phyloP scores from a whole-genome alignment of 2,329 filamentous ascomycete species.

The Chrysosphaeria jannelii region DNA sequence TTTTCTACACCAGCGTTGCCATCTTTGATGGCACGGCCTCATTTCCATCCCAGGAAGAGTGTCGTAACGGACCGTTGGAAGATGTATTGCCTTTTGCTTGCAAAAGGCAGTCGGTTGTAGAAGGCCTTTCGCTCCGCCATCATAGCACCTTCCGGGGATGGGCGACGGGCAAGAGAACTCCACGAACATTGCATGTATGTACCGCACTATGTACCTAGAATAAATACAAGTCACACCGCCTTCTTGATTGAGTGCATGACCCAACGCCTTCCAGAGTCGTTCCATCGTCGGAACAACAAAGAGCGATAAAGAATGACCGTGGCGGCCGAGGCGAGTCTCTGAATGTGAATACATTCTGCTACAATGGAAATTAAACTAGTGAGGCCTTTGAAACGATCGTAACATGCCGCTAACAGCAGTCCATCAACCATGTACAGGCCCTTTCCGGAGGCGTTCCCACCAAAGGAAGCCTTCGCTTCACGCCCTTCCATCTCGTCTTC shows the following conservation, averaged over 20 bases:
- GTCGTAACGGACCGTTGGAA: conserved; percentile 68
- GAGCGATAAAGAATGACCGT: no score
- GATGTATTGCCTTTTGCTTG: conserved; percentile 9
- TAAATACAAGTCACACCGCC: no score
- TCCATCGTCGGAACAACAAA: no score
- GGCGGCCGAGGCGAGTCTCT: no score
- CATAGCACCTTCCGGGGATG: conserved; percentile 8
- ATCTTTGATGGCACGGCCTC: conserved; percentile 44
- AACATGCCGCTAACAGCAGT: no score
- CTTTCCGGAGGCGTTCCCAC: conserved; percentile 26
- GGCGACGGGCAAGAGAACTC: conserved; percentile 14
- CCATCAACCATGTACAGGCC: conserved; percentile 27
- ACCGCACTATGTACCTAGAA: no score
- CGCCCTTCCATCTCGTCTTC: conserved; percentile 29
- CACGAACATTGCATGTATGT: conserved; percentile 8
- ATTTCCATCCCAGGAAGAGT: conserved; percentile 32
- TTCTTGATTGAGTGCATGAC: no score
- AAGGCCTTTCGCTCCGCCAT: conserved; percentile 11
- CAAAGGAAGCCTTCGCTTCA: conserved; percentile 25
- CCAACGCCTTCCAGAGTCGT: no score
- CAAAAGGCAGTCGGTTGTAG: conserved; percentile 8
- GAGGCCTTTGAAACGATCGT: no score
- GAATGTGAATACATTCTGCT: no score
- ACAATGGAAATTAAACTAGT: no score
- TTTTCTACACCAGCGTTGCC: conserved; percentile 32